Base-by-base conservation (phyloP, 148 eudicot species). In the Vaccinium myrtillus region DNA sequence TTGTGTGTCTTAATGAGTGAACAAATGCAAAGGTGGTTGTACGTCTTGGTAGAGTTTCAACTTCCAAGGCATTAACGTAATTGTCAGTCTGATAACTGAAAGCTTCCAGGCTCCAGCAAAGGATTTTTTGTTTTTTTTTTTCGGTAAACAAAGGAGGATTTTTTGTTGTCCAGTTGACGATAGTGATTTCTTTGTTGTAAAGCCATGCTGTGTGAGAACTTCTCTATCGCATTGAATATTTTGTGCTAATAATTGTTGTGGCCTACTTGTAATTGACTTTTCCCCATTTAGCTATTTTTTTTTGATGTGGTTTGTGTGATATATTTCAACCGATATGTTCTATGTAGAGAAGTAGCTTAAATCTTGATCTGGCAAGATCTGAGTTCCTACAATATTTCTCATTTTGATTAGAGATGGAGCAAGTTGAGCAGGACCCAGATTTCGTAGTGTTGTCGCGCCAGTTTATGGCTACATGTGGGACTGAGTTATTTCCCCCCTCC, bases 341-440 rank as follows among this genome's bases (percentile, higher is more conserved):
- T 81, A 77, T 82, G 75, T 78, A 25, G 30, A 83, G 70, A 78
- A 86, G 61, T 84, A 65, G 82, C 61, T 86, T 76, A 50, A 70
- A 3, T 88, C 51, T n/a, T 78, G 75, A 79, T 81, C 48, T 83
- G 73, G 77, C 18, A 82, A 82, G 84, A 73, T 78, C 86, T 85
- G 84, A 86, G 30, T 86, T 85, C 27, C 75, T 89, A 80, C 75
- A 69, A 13, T 50, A 84, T 84, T 86, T 83, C 59, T 86, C 12
- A 69, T 88, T 80, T 83, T 86, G 25, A 71, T 84, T 59, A 97
- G 99, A 94, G 86, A 93, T 95, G 99, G 99, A 97, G 87, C 98
- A 90, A 90, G 95, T 93, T 63, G 99, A 97, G 88, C 98, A 95
- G 73, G 98, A 97, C 82, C 94, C 98, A 82, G 99, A 95, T 88